phyloP scores from a whole-genome alignment of 495 filamentous ascomycete genomes.

The Platismatia glauca region DNA sequence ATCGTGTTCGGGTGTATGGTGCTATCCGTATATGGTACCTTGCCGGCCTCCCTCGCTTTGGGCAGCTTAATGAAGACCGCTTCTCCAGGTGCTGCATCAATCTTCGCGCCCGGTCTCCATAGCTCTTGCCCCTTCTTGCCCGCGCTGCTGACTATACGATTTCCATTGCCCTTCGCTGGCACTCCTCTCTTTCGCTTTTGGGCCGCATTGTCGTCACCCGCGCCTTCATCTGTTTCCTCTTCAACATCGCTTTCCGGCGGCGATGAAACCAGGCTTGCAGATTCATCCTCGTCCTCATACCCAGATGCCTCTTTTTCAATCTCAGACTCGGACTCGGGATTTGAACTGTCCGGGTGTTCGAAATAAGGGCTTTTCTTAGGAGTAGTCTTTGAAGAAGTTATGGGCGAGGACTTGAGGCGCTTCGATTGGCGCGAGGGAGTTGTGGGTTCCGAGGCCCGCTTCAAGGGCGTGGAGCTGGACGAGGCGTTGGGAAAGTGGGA shows the following conservation, averaged over 20 bases:
- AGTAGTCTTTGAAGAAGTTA: constrained; percentile 36
- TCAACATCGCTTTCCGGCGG: constrained; percentile 25
- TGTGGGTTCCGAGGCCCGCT: constrained; percentile 27
- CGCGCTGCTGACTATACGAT: constrained; percentile 9
- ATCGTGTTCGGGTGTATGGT: constrained; percentile 74
- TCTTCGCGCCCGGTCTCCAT: constrained; percentile 49
- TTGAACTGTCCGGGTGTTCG: constrained; percentile 30
- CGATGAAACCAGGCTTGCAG: constrained; percentile 20
- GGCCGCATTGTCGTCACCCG: constrained; percentile 27
- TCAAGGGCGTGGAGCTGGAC: constrained; percentile 19
- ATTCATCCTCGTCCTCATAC: constrained; percentile 32
- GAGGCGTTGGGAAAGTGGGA: constrained; percentile 20
- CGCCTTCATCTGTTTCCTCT: constrained; percentile 23
- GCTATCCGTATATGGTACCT: constrained; percentile 57
- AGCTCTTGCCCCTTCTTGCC: constrained; percentile 41
- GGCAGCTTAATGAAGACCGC: constrained; percentile 61
- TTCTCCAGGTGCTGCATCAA: constrained; percentile 50
- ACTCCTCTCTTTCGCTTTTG: constrained; percentile 22
- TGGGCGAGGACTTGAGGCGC: constrained; percentile 35
- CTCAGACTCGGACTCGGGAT: constrained; percentile 27
- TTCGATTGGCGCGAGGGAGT: constrained; percentile 32
- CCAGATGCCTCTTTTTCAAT: constrained; percentile 28
- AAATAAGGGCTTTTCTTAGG: constrained; percentile 53
- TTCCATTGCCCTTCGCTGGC: constrained; percentile 17
- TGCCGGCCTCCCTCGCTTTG: constrained; percentile 57